A percentile compares a stretch with the other conserved stretches of the same genome.
These are phyloP conservation scores for Extremus antarcticus DNA, from an alignment of 495 filamentous ascomycete species.

Conservation along the genomic window DNA sequence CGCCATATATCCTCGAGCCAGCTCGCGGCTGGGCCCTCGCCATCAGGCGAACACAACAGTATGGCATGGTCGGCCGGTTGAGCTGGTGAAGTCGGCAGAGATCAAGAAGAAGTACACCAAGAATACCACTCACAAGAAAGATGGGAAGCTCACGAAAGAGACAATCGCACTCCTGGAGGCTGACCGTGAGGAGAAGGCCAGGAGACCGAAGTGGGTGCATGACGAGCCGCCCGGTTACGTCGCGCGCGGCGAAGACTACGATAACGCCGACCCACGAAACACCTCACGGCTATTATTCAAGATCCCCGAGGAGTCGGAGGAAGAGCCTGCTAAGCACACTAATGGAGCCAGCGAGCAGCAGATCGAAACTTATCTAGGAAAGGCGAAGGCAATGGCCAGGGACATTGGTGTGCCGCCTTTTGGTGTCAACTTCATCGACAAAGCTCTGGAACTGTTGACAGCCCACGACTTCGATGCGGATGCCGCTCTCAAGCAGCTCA, in stretches of 20 bases:
- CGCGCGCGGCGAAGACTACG: slow-evolving; percentile 66
- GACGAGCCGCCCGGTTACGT: slow-evolving; percentile 85
- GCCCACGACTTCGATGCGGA: slow-evolving; percentile 58
- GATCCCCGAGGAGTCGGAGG: slow-evolving; percentile 31
- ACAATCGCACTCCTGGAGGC: slow-evolving; percentile 66
- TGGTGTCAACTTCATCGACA: slow-evolving; percentile 81
- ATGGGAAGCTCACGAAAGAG: slow-evolving; percentile 66
- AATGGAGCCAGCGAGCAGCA: slow-evolving; percentile 7
- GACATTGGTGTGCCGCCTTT: slow-evolving; percentile 53
- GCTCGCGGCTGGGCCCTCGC: slow-evolving; percentile 79
- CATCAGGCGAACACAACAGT: slow-evolving; percentile 78
- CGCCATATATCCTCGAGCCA: slow-evolving; percentile 83
- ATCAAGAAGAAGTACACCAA: slow-evolving; percentile 67
- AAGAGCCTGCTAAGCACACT: slow-evolving; percentile 1
- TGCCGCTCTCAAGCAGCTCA: slow-evolving; percentile 61
- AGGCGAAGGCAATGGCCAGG: slow-evolving; percentile 49
- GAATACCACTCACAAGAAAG: slow-evolving; percentile 50
- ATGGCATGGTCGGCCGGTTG: slow-evolving; percentile 76
- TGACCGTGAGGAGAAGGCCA: slow-evolving; percentile 63
- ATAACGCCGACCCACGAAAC: slow-evolving; percentile 40
- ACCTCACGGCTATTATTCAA: slow-evolving; percentile 54
- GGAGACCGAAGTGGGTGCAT: slow-evolving; percentile 81
- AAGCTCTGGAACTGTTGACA: slow-evolving; percentile 65
- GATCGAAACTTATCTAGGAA: slow-evolving; percentile 51
- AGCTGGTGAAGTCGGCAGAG: slow-evolving; percentile 80